phyloP scores from a whole-genome alignment of 257 asterid genomes.

The Scutellaria baicalensis region DNA sequence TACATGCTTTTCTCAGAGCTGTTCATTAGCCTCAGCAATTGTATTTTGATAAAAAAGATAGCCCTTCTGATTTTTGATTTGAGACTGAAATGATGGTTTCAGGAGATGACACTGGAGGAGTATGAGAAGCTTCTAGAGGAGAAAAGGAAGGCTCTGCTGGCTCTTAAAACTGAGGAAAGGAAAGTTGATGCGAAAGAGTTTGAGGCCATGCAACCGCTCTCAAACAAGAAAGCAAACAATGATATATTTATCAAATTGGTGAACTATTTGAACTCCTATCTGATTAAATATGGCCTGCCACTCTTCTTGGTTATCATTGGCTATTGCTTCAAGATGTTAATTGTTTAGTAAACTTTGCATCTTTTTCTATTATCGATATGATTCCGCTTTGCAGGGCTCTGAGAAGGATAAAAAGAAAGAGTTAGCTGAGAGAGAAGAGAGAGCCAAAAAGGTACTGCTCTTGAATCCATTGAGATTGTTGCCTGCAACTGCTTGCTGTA shows the following conservation, averaged over 20 bases:
- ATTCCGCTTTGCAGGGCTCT: conserved; percentile 39
- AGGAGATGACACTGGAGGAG: conserved; percentile 96
- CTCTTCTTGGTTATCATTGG: not conserved
- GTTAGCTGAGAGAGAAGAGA: conserved; percentile 72
- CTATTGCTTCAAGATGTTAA: not conserved
- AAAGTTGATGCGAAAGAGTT: conserved; percentile 74
- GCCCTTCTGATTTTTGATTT: not conserved
- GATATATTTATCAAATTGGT: conserved; percentile 81
- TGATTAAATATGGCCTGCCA: not conserved
- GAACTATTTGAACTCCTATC: conserved; percentile 4
- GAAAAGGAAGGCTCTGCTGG: conserved; percentile 66
- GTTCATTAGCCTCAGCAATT: not conserved
- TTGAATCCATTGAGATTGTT: not conserved
- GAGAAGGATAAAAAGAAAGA: conserved; percentile 78
- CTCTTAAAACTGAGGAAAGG: conserved; percentile 64
- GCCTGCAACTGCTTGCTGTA: not conserved
- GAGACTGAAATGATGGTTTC: not conserved
- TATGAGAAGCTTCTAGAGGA: conserved; percentile 80
- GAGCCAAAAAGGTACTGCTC: conserved; percentile 58
- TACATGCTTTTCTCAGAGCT: not conserved
- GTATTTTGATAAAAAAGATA: not conserved
- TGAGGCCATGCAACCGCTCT: conserved; percentile 67
- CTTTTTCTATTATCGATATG: not conserved
- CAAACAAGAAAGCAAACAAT: conserved; percentile 63
- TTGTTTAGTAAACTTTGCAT: not conserved